Base-by-base conservation (phyloP, 257 asterid species). In the Jacaranda copaia region DNA sequence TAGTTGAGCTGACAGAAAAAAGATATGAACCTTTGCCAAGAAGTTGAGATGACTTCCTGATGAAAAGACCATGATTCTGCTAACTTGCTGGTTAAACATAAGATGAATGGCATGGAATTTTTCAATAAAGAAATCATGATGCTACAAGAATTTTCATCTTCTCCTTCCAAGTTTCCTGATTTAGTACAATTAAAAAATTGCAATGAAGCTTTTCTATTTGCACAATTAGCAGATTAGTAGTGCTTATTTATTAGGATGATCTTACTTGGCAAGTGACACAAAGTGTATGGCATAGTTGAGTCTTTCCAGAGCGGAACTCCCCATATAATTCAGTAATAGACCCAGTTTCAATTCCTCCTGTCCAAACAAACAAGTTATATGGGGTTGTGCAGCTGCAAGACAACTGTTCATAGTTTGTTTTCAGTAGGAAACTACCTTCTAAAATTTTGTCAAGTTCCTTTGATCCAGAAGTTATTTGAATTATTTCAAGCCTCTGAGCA, bases 301-400 rank as follows among this genome's bases (percentile, higher is more conserved):
- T 95, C 86, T 95, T 95, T 76, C 99, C 99, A 79, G 94, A 87
- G 49, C 98, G 97, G 43, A 86, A 93, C 79, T 95, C 99, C 60
- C 98, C 99, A 73, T 93, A 95, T 59, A 95, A 8, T 82, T 95
- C 97, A 45, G 99, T 95, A 36, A 95, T 95, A 18, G 98, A 93
- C 15, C 98, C 99, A 0, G 97, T 91, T 84, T 95, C 99, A 61
- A 95, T 86, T 59, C 99, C 98, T 68, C 98, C 99, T 95, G 89
- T 79, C 63, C 70, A 72, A 63, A 11, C 20, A 0, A 8, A 25
- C 32, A 25, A 53, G 45, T 20, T 63, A 76, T 13, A 71, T 25
- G 64, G 20, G 61, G 60, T 36, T 70, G 70, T 73, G 43, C 60
- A 32, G 51, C 49, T 59, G 66, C 63, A 69, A 55, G 53, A 55